Conservation (phyloP, 116 monocot genomes). For the Dioscorea cayenensis region DNA sequence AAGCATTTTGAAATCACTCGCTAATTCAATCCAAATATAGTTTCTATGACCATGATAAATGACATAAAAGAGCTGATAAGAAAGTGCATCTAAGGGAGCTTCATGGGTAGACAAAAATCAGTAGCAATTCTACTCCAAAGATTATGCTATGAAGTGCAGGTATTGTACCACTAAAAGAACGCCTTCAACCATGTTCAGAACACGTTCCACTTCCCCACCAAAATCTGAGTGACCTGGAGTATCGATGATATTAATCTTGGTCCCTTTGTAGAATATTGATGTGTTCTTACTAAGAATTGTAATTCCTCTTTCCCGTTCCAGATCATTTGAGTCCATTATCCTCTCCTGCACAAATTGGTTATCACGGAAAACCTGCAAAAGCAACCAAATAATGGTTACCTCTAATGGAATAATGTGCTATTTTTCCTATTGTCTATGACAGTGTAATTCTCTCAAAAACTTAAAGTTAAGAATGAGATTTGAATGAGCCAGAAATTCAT, state of each 20-base stretch:
- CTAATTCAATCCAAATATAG: no score
- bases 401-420: neutral
- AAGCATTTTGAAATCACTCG: no score
- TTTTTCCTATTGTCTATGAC: neutral
- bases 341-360: constrained; percentile 92
- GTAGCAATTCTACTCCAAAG: neutral
- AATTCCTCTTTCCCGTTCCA: constrained; percentile 93
- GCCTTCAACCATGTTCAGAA: constrained; percentile 99
- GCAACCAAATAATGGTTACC: neutral
- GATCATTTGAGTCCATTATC: constrained; percentile 96
- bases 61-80: no score
- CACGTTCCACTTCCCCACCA: constrained; percentile 97
- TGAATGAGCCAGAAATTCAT: no score
- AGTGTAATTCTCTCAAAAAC: neutral
- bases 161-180: constrained; percentile 89
- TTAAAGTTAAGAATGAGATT: neutral
- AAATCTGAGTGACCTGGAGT: constrained; percentile 98
- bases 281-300: constrained; percentile 98
- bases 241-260: constrained; percentile 95
- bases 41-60: no score
- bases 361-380: constrained; percentile 87
- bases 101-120: no score
- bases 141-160: neutral
- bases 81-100: no score
- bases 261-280: constrained; percentile 84